Percentiles rank a stretch among this genome's conserved stretches.
Conservation (phyloP, 139 green algal genomes). For the Micractinium conductrix region DNA sequence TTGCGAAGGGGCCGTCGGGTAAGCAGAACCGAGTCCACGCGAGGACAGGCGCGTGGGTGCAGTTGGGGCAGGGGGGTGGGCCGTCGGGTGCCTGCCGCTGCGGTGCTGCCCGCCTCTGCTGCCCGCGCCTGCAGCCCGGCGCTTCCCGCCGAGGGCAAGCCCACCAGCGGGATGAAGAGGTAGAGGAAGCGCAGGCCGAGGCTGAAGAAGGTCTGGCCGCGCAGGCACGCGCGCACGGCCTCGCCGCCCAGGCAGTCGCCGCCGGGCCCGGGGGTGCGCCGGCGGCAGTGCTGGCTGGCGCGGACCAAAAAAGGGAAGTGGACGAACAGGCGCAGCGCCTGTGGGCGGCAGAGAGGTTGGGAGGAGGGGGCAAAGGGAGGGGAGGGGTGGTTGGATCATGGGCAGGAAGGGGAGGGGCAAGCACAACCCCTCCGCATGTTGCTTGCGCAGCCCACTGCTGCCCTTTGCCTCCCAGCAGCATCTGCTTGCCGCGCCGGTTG, state of each 20-base stretch:
- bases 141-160: not conserved
- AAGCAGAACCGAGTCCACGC: no score
- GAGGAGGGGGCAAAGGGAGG: not conserved
- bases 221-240: constrained; percentile 26
- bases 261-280: not conserved
- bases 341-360: not conserved
- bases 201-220: constrained; percentile 31
- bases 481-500: no score
- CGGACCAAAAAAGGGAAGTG: constrained; percentile 28
- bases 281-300: constrained; percentile 17
- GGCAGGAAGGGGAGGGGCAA: no score
- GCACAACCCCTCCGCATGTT: no score
- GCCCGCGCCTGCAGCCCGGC: no score
- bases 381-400: not conserved
- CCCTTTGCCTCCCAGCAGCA: no score
- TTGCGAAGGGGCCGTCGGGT: no score
- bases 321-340: constrained; percentile 32
- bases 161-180: constrained; percentile 28
- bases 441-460: no score
- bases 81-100: no score
- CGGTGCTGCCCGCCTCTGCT: no score
- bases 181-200: constrained; percentile 36
- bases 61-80: no score
- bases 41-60: no score
- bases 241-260: constrained; percentile 5